Evolutionary conservation across 129 eudicot genomes (phyloP), one percentile per base, ranked within the genome.

Genomic region (Artemisia annua): DNA sequence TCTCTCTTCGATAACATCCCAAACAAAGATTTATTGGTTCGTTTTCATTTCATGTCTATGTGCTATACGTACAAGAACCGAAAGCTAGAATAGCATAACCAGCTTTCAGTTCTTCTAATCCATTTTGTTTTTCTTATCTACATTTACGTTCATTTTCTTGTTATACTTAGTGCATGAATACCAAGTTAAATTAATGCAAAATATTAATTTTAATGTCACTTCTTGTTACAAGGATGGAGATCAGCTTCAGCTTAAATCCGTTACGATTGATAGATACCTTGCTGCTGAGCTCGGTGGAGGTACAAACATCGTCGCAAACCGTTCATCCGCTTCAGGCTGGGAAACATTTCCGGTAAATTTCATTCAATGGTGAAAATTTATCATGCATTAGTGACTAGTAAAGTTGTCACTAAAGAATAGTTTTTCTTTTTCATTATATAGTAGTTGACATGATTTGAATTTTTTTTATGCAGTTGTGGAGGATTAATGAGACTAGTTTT

Each of bases 241-340:
- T 20, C 78, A 61, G 39, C 80, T 88, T 68, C 92, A 86, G 70
- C 83, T 88, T 16, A 84, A 83, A 83, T 88, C 96, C 10, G 83
- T 72, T 7, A 86, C 82, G 3, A 70, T 78, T 0, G 85, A 79
- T 15, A 88, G 82, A 66, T 91, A 62, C 73, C 82, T 91, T 3
- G 43, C 83, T 12, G 96, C 97, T 1, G 92, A 88, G 75, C 67
- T 49, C 15, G 97, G 97, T 15, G 97, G 97, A 59, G 97, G 96
- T 30, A 62, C 81, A n/a, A 84, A 67, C 57, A 48, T 91, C 60
- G 96, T 82, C 67, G 96, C 91, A 3, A 87, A 87, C 80, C 74
- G 91, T 60, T 14, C 84, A 5, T 39, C 78, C 53, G 89, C 97
- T 68, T 91, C 97, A 0, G 87, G 87, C 24, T 91, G 97, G 96